Evolutionary conservation across 345 rosid species (phyloP), one percentile per base, ranked within the genome.

Genomic region (Sisymbrium irio): DNA sequence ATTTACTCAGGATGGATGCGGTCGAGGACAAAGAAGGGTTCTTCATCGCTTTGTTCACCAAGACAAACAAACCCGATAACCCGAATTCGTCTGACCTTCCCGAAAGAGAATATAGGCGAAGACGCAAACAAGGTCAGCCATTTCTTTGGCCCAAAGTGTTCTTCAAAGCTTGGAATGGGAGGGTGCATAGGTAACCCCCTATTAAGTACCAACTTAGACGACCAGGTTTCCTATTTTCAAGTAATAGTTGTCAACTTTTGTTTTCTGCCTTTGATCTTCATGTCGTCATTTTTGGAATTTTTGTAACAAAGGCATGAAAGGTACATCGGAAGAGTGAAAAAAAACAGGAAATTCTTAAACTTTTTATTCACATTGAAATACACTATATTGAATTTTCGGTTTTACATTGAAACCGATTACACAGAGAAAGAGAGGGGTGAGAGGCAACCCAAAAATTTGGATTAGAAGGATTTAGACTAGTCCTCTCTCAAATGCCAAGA

Each of bases 11-110:
- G 19, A 74, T 58, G 74, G 78, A 74, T 63, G 78, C 78, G 9
- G 67, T 74, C 0, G 72, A 63, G 79, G 93, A 91, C 86, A 91
- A 85, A 67, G 97, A 91, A 83, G 97, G 98, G 41, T 89, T 94
- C 74, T 94, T 91, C 81, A 84, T 89, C 14, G 95, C 96, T 11
- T 81, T 88, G 20, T 87, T 94, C 41, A 68, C 79, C 42, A 89
- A 70, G 72, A 28, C 51, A 35, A 72, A 66, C 45, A 61, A 59
- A 60, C 19, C 18, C 2, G 62, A 40, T 49, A 57, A 51, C 14
- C 37, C 22, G 22, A 28, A 59, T 42, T 5, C 32, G 36, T 49
- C 45, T 65, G 70, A 67, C 67, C 20, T 60, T 17, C 19, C 69
- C 6, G 25, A 18, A 60, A 41, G 46, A 17, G 77, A 22, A 28